These are phyloP conservation scores for Aspergillus sp. DNA, from an alignment of 2,329 filamentous ascomycete genomes.

Conservation along the genomic window DNA sequence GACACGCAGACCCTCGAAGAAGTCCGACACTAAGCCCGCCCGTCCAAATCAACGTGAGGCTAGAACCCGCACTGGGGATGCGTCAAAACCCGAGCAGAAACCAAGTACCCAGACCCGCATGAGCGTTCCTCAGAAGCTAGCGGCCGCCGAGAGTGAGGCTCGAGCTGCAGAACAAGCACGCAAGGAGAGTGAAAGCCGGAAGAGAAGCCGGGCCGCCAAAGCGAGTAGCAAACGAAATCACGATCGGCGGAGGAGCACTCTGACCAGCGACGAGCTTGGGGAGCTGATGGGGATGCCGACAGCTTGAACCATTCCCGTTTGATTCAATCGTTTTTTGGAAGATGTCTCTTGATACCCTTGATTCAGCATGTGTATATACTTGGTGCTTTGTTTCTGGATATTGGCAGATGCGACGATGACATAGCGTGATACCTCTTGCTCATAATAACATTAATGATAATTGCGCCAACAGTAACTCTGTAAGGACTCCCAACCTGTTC, in stretches of 20 bases:
- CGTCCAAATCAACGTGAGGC: slow-evolving; percentile 10
- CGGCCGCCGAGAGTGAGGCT: slow-evolving; percentile 42
- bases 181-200: slow-evolving; percentile 34
- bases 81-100: slow-evolving; percentile 11
- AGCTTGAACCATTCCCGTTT: slow-evolving; percentile 6
- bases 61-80: neutral
- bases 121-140: slow-evolving; percentile 43
- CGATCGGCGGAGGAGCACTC: slow-evolving; percentile 41
- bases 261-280: slow-evolving; percentile 45
- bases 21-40: slow-evolving; percentile 25
- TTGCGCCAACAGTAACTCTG: neutral
- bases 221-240: slow-evolving; percentile 22
- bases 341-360: slow-evolving; percentile 11
- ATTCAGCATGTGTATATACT: slow-evolving; percentile 7
- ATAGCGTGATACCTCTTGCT: slow-evolving; percentile 13
- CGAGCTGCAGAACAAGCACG: slow-evolving; percentile 33
- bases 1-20: slow-evolving; percentile 26
- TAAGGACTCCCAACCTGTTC: neutral
- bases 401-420: slow-evolving; percentile 13
- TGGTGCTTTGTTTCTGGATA: slow-evolving; percentile 5
- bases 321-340: slow-evolving; percentile 3
- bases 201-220: slow-evolving; percentile 32
- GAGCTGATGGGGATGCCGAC: slow-evolving; percentile 34
- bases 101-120: slow-evolving; percentile 20
- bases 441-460: slow-evolving; percentile 8